Conservation (phyloP, 1,139 yeast species). For the Nakaseomyces sp. region DNA sequence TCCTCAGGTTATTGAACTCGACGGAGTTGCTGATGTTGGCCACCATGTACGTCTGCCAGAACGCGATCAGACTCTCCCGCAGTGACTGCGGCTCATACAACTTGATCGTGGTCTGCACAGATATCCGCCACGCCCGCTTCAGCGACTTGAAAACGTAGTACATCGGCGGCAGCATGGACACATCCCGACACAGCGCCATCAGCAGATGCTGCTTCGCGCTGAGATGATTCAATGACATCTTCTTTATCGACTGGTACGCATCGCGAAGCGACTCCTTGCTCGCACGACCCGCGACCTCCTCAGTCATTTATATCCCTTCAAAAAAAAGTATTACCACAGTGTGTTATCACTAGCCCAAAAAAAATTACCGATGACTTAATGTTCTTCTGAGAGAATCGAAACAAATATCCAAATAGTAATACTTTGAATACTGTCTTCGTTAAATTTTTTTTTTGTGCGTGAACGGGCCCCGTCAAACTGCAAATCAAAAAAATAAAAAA, state of each 20-base stretch:
- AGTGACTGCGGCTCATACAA: conserved; percentile 31
- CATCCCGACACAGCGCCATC: conserved; percentile 62
- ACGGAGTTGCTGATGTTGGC: conserved; percentile 16
- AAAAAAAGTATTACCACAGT: no score
- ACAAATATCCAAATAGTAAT: no score
- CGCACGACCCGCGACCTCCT: neutral
- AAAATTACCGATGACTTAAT: no score
- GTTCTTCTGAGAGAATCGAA: no score
- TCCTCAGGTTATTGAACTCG: conserved; percentile 7
- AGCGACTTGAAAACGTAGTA: conserved; percentile 51
- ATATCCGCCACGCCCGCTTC: conserved; percentile 36
- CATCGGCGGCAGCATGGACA: conserved; percentile 58
- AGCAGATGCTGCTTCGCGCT: conserved; percentile 71
- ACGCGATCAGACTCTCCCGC: conserved; percentile 29
- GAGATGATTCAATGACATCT: conserved; percentile 33
- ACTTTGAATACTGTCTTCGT: no score
- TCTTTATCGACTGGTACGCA: conserved; percentile 23
- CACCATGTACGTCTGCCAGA: conserved; percentile 35
- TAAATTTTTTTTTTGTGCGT: no score
- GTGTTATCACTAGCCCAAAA: no score
- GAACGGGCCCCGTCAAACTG: no score
- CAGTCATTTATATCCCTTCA: no score
- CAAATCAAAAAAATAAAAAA: no score
- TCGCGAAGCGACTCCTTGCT: conserved; percentile 8
- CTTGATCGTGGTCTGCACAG: conserved; percentile 16